Conservation (phyloP, 768 basidiomycete genomes). For the Mycena olivaceomarginata region DNA sequence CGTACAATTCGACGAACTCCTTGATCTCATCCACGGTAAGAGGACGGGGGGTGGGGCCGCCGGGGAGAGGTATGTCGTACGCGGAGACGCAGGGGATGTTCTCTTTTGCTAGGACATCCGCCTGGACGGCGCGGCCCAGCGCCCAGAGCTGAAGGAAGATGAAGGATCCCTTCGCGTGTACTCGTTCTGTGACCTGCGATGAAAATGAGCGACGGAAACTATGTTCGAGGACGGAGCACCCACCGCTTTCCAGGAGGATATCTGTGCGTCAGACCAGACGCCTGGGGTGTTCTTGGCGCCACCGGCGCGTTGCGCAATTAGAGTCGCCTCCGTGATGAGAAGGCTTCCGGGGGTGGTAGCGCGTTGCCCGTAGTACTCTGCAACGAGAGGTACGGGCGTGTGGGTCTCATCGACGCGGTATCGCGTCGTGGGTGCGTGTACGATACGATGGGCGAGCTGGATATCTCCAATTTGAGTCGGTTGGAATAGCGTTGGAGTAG, state of each 20-base stretch:
- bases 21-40: neutral
- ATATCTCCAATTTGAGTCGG: neutral
- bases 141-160: neutral
- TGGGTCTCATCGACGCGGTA: conserved; percentile 3
- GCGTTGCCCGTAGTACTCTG: neutral
- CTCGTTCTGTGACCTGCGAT: neutral
- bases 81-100: neutral
- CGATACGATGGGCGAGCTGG: neutral
- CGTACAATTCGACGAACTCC: neutral
- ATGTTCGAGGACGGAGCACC: neutral
- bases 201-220: neutral
- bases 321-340: neutral
- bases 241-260: neutral
- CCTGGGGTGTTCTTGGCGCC: neutral
- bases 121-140: neutral
- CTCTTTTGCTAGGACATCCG: neutral
- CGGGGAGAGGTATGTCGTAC: neutral
- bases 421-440: neutral
- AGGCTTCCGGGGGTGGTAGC: neutral
- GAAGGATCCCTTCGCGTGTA: neutral
- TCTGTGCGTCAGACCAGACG: neutral
- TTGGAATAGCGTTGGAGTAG: neutral
- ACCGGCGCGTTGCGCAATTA: neutral
- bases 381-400: neutral
- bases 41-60: neutral